phyloP scores from a whole-genome alignment of 768 basidiomycete species.

The Tylopilus sp. region DNA sequence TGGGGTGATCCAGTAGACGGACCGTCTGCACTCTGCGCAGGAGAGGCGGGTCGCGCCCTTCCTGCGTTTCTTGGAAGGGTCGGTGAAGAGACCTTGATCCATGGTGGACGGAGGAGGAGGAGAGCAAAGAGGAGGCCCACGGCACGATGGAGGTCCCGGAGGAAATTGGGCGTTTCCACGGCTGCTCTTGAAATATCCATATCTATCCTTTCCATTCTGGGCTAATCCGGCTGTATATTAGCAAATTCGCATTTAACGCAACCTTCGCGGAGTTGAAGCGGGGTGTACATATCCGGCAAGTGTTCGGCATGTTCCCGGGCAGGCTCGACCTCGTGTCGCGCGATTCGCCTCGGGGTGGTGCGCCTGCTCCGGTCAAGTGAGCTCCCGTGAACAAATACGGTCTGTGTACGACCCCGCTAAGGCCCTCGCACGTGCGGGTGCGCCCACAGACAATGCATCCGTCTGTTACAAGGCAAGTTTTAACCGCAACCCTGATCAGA shows the following conservation, averaged over 20 bases:
- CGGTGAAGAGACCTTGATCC: slow-evolving; percentile 27
- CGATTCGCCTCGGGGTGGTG: slow-evolving; percentile 9
- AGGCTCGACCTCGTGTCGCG: slow-evolving; percentile 13
- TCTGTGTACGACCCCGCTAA: neutral
- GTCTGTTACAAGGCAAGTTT: neutral
- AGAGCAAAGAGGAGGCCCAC: slow-evolving; percentile 23
- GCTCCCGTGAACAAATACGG: slow-evolving; percentile 5
- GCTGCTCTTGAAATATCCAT: slow-evolving; percentile 13
- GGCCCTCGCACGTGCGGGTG: neutral
- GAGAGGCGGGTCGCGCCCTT: slow-evolving; percentile 75
- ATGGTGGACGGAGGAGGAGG: slow-evolving; percentile 21
- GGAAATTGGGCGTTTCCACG: slow-evolving; percentile 11
- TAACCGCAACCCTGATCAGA: neutral
- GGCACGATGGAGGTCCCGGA: slow-evolving; percentile 18
- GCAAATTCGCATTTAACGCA: slow-evolving; percentile 9
- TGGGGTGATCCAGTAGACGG: neutral
- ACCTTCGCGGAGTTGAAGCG: slow-evolving; percentile 25
- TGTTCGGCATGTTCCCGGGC: slow-evolving; percentile 7
- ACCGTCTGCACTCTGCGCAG: slow-evolving; percentile 81
- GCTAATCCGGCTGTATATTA: slow-evolving; percentile 18
- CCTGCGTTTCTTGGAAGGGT: slow-evolving; percentile 53
- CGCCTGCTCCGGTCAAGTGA: slow-evolving; percentile 1
- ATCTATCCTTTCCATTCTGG: slow-evolving; percentile 24
- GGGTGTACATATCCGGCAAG: neutral
- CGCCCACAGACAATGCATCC: neutral